phyloP scores from a whole-genome alignment of 73 alveolate species.

The Paramecium bursaria region DNA sequence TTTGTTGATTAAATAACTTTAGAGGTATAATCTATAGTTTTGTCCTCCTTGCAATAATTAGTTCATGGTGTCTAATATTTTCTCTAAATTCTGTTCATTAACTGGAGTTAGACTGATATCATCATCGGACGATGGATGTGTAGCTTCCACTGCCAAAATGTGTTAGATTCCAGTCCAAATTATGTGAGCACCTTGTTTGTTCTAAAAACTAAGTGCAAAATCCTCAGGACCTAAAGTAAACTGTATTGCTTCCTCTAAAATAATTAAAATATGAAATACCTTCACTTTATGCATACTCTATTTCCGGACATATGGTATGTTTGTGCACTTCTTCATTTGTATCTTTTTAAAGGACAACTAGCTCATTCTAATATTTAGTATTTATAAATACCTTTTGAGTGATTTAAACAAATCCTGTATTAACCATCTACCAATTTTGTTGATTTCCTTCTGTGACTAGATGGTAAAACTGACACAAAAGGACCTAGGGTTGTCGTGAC shows the following conservation, averaged over 20 bases:
- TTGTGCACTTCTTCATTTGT: background rate
- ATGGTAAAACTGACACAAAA: too few species aligned
- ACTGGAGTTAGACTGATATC: slow-evolving; percentile 13
- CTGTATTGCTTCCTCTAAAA: background rate
- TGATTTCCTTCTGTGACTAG: too few species aligned
- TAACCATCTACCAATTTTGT: too few species aligned
- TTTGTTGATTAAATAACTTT: slow-evolving; percentile 5
- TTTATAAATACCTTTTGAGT: too few species aligned
- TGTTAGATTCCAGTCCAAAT: slow-evolving; percentile 35
- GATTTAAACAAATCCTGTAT: too few species aligned
- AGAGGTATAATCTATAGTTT: background rate
- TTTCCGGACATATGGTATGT: background rate
- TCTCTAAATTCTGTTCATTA: background rate
- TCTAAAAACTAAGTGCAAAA: slow-evolving; percentile 38
- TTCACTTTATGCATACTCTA: background rate
- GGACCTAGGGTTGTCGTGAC: too few species aligned
- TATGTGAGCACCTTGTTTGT: slow-evolving; percentile 7
- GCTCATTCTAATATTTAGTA: background rate
- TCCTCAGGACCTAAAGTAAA: background rate
- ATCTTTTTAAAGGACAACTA: background rate
- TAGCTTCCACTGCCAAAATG: background rate
- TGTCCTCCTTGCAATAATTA: background rate
- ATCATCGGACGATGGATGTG: background rate
- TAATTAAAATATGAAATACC: too few species aligned
- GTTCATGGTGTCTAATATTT: slow-evolving; percentile 10